Base-by-base conservation (phyloP, 140 eudicot genomes). In the Cichorium intybus region DNA sequence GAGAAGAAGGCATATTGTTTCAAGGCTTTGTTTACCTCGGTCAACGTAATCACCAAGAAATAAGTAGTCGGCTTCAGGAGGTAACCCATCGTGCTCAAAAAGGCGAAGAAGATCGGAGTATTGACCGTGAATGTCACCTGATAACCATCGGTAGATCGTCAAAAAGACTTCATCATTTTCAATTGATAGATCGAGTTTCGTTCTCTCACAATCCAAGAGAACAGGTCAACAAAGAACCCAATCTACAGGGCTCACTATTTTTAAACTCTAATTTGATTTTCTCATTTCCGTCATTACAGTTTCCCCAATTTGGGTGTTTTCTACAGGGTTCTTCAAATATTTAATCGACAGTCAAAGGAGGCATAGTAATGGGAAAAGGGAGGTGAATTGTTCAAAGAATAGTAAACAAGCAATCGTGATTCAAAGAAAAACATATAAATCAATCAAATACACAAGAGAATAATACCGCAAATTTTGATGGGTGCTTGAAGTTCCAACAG, bases 401-500 rank as follows among this genome's bases (percentile, higher is more conserved):
- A 64, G 24, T 24, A 14, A 41, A 18, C 65, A 5, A 26, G 23
- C 10, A 64, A 73, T 14, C 78, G 66, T 31, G 47, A 35, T 21
- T 35, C 6, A 53, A 35, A 67, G 4, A 4, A 10, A 56, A 10
- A 46, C 2, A 39, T 39, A 16, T 41, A 31, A 52, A 63, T 24
- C n/a, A 55, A 73, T 2, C 15, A 56, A 14, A 23, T 10, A 34
- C 20, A 37, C 11, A 10, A 20, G 24, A 43, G 7, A 51, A 17
- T 4, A 39, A 67, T 86, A 86, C 95, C 95, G 49, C 90, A 86
- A 67, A 86, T 86, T 71, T 86, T 86, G 69, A 86, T 86, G 68
- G 95, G 95, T 3, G 95, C 87, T 64, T 86, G 81, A 64, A 86
- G 83, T n/a, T 86, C 87, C 67, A 86, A 74, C 5, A 86, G 75